Conservation (phyloP, 345 rosid genomes). For the Euphorbia lathyris region DNA sequence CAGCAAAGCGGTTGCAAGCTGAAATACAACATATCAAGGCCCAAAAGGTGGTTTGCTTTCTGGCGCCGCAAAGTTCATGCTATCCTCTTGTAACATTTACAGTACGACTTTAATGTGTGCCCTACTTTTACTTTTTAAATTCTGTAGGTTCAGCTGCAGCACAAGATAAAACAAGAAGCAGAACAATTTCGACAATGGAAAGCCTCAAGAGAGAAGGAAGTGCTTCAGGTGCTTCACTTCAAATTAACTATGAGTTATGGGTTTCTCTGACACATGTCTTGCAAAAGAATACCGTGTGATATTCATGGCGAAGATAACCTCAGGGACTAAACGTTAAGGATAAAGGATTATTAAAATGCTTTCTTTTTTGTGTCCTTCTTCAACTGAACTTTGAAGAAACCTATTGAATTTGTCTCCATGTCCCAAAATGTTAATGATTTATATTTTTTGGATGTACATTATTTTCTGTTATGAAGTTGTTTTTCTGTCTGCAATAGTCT, state of each 20-base stretch:
- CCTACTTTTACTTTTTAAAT: slow-evolving; percentile 1
- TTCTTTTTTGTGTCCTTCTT: too few relatives aligned
- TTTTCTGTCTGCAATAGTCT: not conserved
- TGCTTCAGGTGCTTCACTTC: slow-evolving; percentile 59
- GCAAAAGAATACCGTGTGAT: not conserved
- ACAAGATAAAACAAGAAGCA: slow-evolving; percentile 94
- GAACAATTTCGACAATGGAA: slow-evolving; percentile 99
- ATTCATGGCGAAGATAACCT: too few relatives aligned
- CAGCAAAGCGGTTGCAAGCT: slow-evolving; percentile 79
- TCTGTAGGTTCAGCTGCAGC: slow-evolving; percentile 87
- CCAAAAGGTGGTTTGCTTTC: slow-evolving; percentile 52
- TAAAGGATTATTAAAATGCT: not conserved
- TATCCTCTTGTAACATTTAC: not conserved
- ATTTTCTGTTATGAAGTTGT: not conserved
- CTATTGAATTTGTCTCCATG: not conserved
- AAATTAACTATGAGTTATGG: not conserved
- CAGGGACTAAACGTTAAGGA: not conserved
- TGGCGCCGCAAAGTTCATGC: not conserved
- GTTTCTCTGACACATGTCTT: not conserved
- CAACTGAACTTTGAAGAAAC: slow-evolving; percentile 13
- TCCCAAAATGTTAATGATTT: not conserved
- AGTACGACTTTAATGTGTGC: not conserved
- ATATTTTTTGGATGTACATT: not conserved
- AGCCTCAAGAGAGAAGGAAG: slow-evolving; percentile 93
- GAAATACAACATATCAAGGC: slow-evolving; percentile 95